Evolutionary conservation across 306 rosid genomes (phyloP), one percentile per base, ranked within the genome.

Genomic region (Ormosia semicastrata): DNA sequence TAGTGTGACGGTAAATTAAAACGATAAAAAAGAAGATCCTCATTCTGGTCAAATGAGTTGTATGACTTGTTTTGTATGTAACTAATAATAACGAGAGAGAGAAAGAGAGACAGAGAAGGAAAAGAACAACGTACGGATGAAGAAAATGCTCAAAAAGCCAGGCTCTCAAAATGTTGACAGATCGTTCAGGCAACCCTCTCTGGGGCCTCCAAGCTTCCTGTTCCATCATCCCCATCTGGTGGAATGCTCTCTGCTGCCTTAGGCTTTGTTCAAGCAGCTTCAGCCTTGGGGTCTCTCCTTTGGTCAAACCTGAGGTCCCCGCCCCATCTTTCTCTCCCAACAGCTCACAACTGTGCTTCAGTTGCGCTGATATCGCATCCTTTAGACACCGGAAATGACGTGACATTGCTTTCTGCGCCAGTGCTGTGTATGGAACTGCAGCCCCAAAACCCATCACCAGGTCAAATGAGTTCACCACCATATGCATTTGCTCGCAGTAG

Each of bases 191-290:
- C 82, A 96, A 86, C 57, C 99, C 99, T 69, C 99, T 86, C 59
- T 96, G 99, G 14, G 99, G 99, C 74, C 99, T 82, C 99, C 99
- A 96, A 74, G 98, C 99, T 81, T 96, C 99, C 81, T 96, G 99
- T 40, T 96, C 99, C 97, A 96, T 90, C 97, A 96, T 92, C 1
- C 99, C 99, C 89, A 96, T 96, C 46, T 94, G 98, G 24, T 96
- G 94, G 74, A 92, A 96, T 17, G 97, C 97, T 85, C 97, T 89
- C 71, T 96, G 98, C 72, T 96, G 98, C 29, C 99, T 87, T 2
- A 96, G 78, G 84, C 98, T 96, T 78, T 91, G 97, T 64, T 96
- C 99, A 1, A 96, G 77, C 74, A 88, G 15, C 82, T 92, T 96
- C 63, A 96, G 88, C 81, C 99, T 88, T n/a, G 99, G 99, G 0